Percentiles rank a stretch among this genome's conserved stretches.
Conservation (phyloP, 75 land plant genomes). For the Cupressus sempervirens region DNA sequence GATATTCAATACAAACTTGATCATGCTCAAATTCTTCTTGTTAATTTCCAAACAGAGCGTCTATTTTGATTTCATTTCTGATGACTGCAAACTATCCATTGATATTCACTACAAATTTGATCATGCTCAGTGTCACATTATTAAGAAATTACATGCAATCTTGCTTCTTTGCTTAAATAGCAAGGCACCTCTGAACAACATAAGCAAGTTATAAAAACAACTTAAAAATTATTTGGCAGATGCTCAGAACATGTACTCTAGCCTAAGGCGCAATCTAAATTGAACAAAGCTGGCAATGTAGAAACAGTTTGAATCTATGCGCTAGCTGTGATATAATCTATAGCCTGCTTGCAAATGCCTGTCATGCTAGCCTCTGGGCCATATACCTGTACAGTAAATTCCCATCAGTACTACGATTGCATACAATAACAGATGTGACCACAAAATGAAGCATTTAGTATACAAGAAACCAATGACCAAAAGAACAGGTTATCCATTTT, state of each 20-base stretch:
- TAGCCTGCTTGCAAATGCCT: slow-evolving; percentile 86
- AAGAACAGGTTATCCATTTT: background rate
- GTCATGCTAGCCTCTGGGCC: slow-evolving; percentile 96
- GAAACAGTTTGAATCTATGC: slow-evolving; percentile 23
- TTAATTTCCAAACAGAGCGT: background rate
- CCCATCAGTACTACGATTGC: background rate
- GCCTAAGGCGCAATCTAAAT: background rate
- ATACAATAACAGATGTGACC: background rate
- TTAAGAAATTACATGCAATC: background rate
- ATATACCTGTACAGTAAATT: slow-evolving; percentile 37
- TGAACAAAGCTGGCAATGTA: background rate
- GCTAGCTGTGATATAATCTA: slow-evolving; percentile 61
- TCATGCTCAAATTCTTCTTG: background rate
- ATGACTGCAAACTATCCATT: background rate
- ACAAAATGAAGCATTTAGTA: too few relatives aligned
- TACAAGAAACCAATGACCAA: background rate
- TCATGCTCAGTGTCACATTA: background rate
- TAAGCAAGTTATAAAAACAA: background rate
- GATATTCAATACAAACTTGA: background rate
- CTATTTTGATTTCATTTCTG: background rate
- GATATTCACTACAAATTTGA: background rate
- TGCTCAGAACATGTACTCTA: background rate
- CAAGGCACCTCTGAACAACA: background rate
- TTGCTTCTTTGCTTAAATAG: background rate
- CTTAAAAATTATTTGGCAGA: background rate